Evolutionary conservation across 169 alveolate species (phyloP).

Genomic region (Theileria sp.): DNA sequence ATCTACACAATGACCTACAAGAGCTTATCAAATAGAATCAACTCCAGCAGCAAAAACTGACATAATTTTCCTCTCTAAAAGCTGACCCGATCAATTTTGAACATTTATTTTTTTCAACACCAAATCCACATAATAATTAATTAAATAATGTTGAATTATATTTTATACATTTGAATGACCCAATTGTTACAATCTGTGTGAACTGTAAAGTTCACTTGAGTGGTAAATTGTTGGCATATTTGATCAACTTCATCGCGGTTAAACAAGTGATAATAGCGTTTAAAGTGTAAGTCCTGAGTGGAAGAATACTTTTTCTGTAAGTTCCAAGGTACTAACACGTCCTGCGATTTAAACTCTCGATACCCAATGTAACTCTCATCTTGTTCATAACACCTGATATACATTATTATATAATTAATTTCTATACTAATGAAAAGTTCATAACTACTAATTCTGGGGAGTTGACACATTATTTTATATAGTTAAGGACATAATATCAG

Average conservation of each 20-base stretch:
- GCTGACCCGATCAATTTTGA: too few relatives aligned
- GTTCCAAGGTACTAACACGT: slow-evolving; percentile 65
- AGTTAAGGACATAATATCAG: too few relatives aligned
- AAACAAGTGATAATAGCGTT: slow-evolving; percentile 59
- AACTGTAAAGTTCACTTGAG: slow-evolving; percentile 11
- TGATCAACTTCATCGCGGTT: slow-evolving; percentile 47
- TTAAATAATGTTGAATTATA: too few relatives aligned
- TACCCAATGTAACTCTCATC: slow-evolving; percentile 32
- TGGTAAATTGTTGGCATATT: slow-evolving; percentile 27
- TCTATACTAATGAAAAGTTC: too few relatives aligned
- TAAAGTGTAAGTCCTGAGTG: neutral
- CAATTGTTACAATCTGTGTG: slow-evolving; percentile 53
- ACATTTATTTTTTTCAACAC: neutral
- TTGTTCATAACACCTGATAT: slow-evolving; percentile 55
- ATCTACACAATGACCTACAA: too few relatives aligned
- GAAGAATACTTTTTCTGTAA: slow-evolving; percentile 36
- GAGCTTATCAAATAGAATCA: too few relatives aligned
- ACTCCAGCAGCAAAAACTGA: too few relatives aligned
- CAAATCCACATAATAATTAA: too few relatives aligned
- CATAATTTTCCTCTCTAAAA: too few relatives aligned
- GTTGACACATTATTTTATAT: too few relatives aligned
- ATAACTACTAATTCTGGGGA: too few relatives aligned
- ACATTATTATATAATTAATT: neutral
- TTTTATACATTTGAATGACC: slow-evolving; percentile 31
- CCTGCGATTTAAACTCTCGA: slow-evolving; percentile 43